Percentiles rank a stretch among this genome's conserved stretches.
Conservation (phyloP, 2,329 filamentous ascomycete genomes). For the Scytalidium lignicola region DNA sequence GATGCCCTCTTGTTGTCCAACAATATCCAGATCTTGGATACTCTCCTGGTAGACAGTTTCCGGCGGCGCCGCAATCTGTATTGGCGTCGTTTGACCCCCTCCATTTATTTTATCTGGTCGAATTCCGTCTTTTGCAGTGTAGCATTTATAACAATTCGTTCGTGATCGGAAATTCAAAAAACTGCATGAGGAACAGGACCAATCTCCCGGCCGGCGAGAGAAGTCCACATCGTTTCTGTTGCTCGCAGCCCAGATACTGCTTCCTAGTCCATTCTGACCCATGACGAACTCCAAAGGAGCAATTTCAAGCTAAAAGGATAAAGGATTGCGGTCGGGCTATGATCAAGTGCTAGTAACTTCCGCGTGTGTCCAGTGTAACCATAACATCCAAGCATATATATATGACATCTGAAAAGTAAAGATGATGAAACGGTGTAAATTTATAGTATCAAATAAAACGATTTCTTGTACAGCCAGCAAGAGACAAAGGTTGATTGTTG, state of each 20-base stretch:
- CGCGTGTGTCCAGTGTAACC: too few relatives aligned
- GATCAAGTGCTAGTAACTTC: too few relatives aligned
- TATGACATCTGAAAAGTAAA: too few relatives aligned
- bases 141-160: slow-evolving; percentile 12
- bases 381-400: too few relatives aligned
- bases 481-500: too few relatives aligned
- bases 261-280: slow-evolving; percentile 8
- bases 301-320: background rate
- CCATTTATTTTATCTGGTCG: background rate
- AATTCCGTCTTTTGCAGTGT: background rate
- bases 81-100: background rate
- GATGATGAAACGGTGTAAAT: too few relatives aligned
- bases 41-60: background rate
- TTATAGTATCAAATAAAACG: too few relatives aligned
- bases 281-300: background rate
- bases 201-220: slow-evolving; percentile 7
- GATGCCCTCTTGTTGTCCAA: background rate
- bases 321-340: too few relatives aligned
- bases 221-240: slow-evolving; percentile 1
- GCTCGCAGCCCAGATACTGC: slow-evolving; percentile 13
- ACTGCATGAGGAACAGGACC: slow-evolving; percentile 13
- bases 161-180: slow-evolving; percentile 16
- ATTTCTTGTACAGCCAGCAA: too few relatives aligned
- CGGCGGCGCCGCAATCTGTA: background rate
- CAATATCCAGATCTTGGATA: background rate